Evolutionary conservation across 805 yeast species (phyloP).

Genomic region (Saccharomycodes ludwigii): DNA sequence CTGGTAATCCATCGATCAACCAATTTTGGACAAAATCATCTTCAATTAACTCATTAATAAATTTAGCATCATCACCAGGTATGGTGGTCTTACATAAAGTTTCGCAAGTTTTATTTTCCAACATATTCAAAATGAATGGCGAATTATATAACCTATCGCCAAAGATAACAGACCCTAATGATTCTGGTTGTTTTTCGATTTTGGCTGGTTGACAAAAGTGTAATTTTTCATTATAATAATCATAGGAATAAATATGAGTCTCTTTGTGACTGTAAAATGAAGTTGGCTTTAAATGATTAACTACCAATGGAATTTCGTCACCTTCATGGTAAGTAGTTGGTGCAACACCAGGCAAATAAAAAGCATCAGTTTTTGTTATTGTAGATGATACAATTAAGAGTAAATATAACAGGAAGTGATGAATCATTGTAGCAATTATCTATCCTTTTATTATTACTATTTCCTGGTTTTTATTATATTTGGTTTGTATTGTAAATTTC

Average conservation of each 20-base stretch:
- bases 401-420: too few relatives aligned
- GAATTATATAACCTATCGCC: conserved; percentile 94
- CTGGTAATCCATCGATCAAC: conserved; percentile 92
- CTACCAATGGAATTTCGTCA: conserved; percentile 65
- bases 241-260: conserved; percentile 59
- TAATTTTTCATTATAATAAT: conserved; percentile 72
- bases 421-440: too few relatives aligned
- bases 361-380: conserved; percentile 29
- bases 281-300: conserved; percentile 84
- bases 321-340: conserved; percentile 76
- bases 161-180: conserved; percentile 83
- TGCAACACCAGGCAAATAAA: conserved; percentile 92
- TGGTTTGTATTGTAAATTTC: too few relatives aligned
- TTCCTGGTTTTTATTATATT: too few relatives aligned
- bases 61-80: conserved; percentile 53
- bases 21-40: conserved; percentile 85
- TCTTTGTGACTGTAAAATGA: conserved; percentile 31
- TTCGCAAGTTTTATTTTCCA: conserved; percentile 56
- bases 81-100: conserved; percentile 50
- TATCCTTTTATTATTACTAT: too few relatives aligned
- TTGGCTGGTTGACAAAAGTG: conserved; percentile 67
- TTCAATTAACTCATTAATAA: conserved; percentile 66
- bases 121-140: conserved; percentile 74
- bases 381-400: too few relatives aligned
- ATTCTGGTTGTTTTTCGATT: conserved; percentile 60